These are phyloP conservation scores for Acer negundo DNA, from an alignment of 345 rosid species.

Conservation along the genomic window DNA sequence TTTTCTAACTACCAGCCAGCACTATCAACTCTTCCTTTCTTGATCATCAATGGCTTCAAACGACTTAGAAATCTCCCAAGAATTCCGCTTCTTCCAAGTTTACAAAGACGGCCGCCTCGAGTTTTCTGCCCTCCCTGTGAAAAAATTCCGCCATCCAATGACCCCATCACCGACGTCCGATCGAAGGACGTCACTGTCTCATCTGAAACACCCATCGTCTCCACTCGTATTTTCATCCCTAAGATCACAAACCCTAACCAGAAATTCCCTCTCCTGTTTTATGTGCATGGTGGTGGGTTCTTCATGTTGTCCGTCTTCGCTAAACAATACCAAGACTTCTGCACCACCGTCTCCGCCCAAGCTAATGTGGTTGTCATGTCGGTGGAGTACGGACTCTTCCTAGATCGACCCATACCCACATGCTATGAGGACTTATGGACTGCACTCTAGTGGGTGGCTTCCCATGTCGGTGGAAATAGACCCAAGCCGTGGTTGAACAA, in stretches of 20 bases:
- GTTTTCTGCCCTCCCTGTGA: neutral
- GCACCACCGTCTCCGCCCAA: conserved; percentile 25
- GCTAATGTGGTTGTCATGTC: conserved; percentile 36
- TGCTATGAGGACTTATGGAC: conserved; percentile 55
- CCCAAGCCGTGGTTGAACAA: conserved; percentile 41
- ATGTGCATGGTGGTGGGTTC: conserved; percentile 54
- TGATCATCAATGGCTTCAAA: conserved; percentile 18
- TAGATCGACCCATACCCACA: conserved; percentile 41
- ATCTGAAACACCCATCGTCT: conserved; percentile 13
- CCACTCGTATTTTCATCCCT: conserved; percentile 47
- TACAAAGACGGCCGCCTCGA: conserved; percentile 32
- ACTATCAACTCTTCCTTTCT: too few relatives aligned
- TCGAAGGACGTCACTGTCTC: conserved; percentile 39
- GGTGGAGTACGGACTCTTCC: conserved; percentile 47
- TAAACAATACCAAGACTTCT: conserved; percentile 28
- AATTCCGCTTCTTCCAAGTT: conserved; percentile 29
- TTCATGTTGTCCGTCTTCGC: conserved; percentile 37
- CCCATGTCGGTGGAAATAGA: conserved; percentile 35
- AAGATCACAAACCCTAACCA: conserved; percentile 13
- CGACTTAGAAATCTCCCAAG: conserved; percentile 9
- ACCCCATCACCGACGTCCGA: conserved; percentile 24
- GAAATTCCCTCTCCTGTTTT: conserved; percentile 36
- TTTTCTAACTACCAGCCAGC: too few relatives aligned
- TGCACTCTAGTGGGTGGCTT: conserved; percentile 46
- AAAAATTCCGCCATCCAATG: conserved; percentile 13